Evolutionary conservation across 1,139 yeast species (phyloP).

Genomic region (Lodderomyces elongisporus): DNA sequence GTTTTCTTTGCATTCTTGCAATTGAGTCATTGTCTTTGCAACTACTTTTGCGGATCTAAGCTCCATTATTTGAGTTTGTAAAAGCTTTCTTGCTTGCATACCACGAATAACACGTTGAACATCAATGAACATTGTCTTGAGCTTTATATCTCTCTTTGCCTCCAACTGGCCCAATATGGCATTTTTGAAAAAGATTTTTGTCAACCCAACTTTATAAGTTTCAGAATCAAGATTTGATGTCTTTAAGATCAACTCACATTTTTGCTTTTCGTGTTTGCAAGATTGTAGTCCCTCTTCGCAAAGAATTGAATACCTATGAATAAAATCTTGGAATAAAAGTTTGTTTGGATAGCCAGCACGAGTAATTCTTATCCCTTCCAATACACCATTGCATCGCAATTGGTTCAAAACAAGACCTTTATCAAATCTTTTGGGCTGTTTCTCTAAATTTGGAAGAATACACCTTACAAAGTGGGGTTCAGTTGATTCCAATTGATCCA

Average conservation of each 20-base stretch:
- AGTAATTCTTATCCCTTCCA: conserved; percentile 96
- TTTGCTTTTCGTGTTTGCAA: conserved; percentile 63
- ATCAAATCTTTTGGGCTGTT: conserved; percentile 68
- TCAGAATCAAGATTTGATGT: conserved; percentile 60
- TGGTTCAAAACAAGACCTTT: conserved; percentile 79
- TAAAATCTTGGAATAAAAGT: conserved; percentile 76
- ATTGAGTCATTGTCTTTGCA: conserved; percentile 54
- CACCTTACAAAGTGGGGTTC: conserved; percentile 98
- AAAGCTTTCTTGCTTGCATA: conserved; percentile 50
- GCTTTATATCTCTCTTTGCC: conserved; percentile 66
- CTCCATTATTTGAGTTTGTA: conserved; percentile 53
- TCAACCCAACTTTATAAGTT: conserved; percentile 70
- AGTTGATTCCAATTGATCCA: conserved; percentile 71
- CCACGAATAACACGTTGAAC: conserved; percentile 75
- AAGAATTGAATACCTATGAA: conserved; percentile 66
- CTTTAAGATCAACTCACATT: conserved; percentile 65
- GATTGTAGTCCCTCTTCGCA: conserved; percentile 33
- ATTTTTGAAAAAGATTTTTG: conserved; percentile 89
- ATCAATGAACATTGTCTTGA: conserved; percentile 51
- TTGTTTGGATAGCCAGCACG: conserved; percentile 97
- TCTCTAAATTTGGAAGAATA: conserved; percentile 81
- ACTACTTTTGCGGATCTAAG: conserved; percentile 70
- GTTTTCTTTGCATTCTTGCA: conserved; percentile 45
- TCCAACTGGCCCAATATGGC: conserved; percentile 90
- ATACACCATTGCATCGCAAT: conserved; percentile 92